phyloP scores from a whole-genome alignment of 345 rosid species.

The Gossypium ekmanianum region DNA sequence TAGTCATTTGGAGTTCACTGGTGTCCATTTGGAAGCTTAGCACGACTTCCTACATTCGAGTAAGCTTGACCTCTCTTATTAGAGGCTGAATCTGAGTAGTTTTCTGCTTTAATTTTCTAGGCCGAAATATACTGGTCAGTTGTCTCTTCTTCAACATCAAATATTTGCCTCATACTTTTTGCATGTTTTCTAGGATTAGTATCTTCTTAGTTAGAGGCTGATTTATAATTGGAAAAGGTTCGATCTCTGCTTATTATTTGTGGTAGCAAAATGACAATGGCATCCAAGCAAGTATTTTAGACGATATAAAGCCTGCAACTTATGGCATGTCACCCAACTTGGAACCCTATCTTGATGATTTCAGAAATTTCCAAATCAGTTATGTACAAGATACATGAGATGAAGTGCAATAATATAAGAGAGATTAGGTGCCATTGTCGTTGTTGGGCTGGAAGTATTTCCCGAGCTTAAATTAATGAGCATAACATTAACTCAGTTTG shows the following conservation, averaged over 20 bases:
- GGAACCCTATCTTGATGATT: not conserved
- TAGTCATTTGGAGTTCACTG: constrained; percentile 93
- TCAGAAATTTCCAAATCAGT: not conserved
- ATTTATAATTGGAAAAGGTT: not conserved
- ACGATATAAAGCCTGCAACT: too few species aligned
- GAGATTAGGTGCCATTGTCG: not conserved
- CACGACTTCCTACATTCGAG: constrained; percentile 72
- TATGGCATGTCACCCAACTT: not conserved
- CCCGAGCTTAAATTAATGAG: not conserved
- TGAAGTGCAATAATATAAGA: not conserved
- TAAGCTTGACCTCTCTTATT: constrained; percentile 40
- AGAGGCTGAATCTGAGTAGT: constrained; percentile 3
- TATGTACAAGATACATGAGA: not conserved
- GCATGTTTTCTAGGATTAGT: not conserved
- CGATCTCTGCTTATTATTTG: not conserved
- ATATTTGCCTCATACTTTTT: not conserved
- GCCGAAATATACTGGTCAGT: not conserved
- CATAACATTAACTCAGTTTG: not conserved
- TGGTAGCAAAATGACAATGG: not conserved
- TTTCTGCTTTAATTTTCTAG: constrained; percentile 18
- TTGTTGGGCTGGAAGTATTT: not conserved
- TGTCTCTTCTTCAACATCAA: not conserved
- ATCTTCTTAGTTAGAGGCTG: not conserved
- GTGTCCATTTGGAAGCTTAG: constrained; percentile 86
- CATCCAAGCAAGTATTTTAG: not conserved